Conservation (phyloP, 495 filamentous ascomycete genomes). For the Talaromyces wortmannii region DNA sequence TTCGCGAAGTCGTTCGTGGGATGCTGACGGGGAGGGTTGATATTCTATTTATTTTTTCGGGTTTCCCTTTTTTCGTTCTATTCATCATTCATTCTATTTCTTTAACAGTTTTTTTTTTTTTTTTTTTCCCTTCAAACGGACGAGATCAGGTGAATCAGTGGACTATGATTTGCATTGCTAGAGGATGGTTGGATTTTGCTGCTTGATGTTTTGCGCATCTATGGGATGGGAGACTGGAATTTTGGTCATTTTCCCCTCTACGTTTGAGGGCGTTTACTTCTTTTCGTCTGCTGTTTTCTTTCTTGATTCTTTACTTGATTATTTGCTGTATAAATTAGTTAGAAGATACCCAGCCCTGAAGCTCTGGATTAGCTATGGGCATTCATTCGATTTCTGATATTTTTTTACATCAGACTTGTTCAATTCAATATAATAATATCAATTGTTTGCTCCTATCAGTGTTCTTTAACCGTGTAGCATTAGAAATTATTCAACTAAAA, state of each 20-base stretch:
- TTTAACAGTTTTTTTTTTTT: slow-evolving; percentile 5
- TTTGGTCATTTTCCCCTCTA: no score
- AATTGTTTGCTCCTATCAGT: no score
- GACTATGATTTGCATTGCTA: no score
- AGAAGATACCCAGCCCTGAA: slow-evolving; percentile 1
- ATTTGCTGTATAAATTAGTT: background rate
- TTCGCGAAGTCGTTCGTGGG: slow-evolving; percentile 24
- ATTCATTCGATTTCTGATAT: background rate
- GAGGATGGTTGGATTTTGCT: no score
- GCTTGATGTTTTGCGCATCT: no score
- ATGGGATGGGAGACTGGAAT: no score
- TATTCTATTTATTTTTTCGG: background rate
- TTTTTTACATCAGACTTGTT: background rate
- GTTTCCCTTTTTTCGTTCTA: background rate
- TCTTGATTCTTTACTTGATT: background rate
- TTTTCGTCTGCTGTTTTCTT: slow-evolving; percentile 4
- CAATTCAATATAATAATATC: no score
- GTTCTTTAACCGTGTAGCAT: no score
- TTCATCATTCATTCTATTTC: slow-evolving; percentile 5
- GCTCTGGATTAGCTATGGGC: background rate
- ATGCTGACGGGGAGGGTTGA: slow-evolving; percentile 20
- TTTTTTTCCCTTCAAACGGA: background rate
- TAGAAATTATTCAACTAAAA: no score
- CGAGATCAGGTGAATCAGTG: no score
- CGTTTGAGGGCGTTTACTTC: slow-evolving; percentile 4